Base-by-base conservation (phyloP, 2,329 filamentous ascomycete genomes). In the Alternaria metachromatica region DNA sequence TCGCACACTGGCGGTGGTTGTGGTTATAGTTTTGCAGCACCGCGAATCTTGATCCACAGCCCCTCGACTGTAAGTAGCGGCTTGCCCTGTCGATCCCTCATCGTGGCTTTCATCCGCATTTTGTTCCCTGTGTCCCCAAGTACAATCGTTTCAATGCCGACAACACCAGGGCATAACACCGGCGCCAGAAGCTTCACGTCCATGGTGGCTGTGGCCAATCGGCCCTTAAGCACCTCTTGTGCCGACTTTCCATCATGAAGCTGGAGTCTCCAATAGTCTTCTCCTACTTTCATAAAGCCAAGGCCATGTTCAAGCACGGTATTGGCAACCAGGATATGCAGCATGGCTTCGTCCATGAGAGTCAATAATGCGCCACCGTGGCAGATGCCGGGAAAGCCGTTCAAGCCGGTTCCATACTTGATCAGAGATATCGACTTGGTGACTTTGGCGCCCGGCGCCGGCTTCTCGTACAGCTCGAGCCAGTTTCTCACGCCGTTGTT, bases 311-410 rank as follows among this genome's bases (percentile, higher is more conserved):
- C 54, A 25, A 63, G 58, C 18, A 59, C 61, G 13, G 68, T 63
- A 25, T 67, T 67, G 10, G 66, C 72, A 7, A 74, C 51, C 64
- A 71, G 70, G 43, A 66, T 62, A 18, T 55, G 66, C 4, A 49
- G 65, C 12, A 76, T 63, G 55, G 85, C 87, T 81, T 93, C 91
- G 77, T 92, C 87, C 54, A 93, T 77, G 12, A 92, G 78, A 2
- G 88, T 92, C 13, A 89, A 89, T 26, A 90, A 82, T 4, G 86
- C 83, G 13, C 91, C 91, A 54, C 91, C 91, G 78, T 94, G 91
- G 55, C 88, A 87, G 26, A 90, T 84, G 18, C 86, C 85, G 3
- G 90, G 90, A 87, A 90, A 93, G 9, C 92, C 90, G 30, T 84
- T 82, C 12, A 89, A 76, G 1, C 67, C 69, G 3, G 46, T 50